Evolutionary conservation across 1,284 basidiomycete species (phyloP).

Genomic region (Ceratobasidium sp.): DNA sequence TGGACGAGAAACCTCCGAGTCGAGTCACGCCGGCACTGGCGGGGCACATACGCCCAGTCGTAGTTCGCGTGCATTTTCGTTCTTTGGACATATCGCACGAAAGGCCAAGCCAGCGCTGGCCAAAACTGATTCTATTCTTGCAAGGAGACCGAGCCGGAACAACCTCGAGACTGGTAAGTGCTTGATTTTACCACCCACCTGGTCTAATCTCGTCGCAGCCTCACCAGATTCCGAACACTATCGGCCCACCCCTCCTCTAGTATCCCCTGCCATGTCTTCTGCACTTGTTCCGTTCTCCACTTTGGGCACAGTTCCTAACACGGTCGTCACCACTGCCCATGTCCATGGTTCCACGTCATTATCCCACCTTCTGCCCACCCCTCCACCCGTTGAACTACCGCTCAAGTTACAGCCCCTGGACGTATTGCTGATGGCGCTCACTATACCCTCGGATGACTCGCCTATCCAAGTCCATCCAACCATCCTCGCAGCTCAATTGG

Average conservation of each 20-base stretch:
- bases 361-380: neutral
- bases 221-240: neutral
- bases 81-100: constrained; percentile 8
- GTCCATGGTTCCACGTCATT: neutral
- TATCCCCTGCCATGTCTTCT: neutral
- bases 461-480: neutral
- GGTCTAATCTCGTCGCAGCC: neutral
- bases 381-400: neutral
- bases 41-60: neutral
- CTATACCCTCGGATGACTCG: neutral
- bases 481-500: neutral
- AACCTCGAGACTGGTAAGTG: constrained; percentile 1
- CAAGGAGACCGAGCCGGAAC: neutral
- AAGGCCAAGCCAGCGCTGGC: neutral
- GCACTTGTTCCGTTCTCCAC: constrained; percentile 3
- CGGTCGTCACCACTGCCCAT: constrained; percentile 4
- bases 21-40: neutral
- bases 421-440: neutral
- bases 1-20: neutral
- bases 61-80: constrained; percentile 5
- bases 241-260: neutral
- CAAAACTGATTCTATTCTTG: neutral
- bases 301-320: neutral
- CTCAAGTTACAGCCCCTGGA: constrained; percentile 15
- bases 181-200: neutral